Evolutionary conservation across 495 filamentous ascomycete genomes (phyloP), one percentile per base, ranked within the genome.

Genomic region (Daldinia decipiens): DNA sequence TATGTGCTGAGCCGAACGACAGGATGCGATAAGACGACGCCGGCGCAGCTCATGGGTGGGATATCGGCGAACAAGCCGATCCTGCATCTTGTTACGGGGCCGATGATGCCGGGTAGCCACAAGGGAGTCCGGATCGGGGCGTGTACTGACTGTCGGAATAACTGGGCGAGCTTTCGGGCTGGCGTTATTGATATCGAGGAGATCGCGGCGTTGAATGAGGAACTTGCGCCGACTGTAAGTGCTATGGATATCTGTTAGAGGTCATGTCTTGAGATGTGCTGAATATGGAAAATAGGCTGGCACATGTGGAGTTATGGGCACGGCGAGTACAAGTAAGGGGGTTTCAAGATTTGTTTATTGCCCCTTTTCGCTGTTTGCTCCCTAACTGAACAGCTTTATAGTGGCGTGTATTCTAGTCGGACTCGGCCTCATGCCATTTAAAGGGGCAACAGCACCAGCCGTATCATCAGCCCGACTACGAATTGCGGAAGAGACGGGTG

Each of bases 221-320:
- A 91, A 66, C 80, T 91, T 17, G 88, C 88, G 6, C 89, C 89
- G 0, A 90, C 88, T 5, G 87, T 89, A 68, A 64, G 80, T 79
- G 1, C 19, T 47, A 29, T 9, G 43, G 5, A 47, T 17, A 2
- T 17, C 21, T 50, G 0, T 26, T 26, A 5, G 11, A 19, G 8
- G n/a, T n/a, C n/a, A 24, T 24, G 21, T 24, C 2, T 24, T 24
- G 55, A 24, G 9, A 11, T 65, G 4, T 62, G 50, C 54, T 54
- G 45, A 67, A 19, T 19, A 59, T 55, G 11, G 54, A 13, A 54
- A 27, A 21, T 64, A 89, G 87, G 83, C 83, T 5, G 89, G 89
- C 24, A 91, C 89, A 9, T 91, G 89, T 71, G 89, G 89, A 24
- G 89, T 91, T 2, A 90, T 90, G 88, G 89, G 89, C 12, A 91